These are phyloP conservation scores for Phanerochaete sordida DNA, from an alignment of 768 basidiomycete genomes.

Conservation along the genomic window DNA sequence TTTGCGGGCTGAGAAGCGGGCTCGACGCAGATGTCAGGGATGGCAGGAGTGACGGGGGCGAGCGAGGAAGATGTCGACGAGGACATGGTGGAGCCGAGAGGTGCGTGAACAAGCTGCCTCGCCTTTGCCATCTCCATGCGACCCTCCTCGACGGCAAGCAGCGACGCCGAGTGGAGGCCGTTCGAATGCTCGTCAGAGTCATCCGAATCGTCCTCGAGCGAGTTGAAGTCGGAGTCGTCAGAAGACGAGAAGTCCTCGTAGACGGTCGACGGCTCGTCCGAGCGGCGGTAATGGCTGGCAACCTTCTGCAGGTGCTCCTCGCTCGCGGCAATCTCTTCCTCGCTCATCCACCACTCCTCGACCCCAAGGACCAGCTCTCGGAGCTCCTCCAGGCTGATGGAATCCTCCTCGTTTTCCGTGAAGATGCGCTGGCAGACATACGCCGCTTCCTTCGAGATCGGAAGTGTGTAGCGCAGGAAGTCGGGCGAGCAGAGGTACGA, in stretches of 20 bases:
- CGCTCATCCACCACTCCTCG: conserved; percentile 12
- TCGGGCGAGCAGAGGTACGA: conserved; percentile 4
- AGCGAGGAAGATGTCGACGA: not conserved
- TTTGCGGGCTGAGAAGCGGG: no score
- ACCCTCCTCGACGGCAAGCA: conserved; percentile 7
- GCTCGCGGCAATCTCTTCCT: conserved; percentile 5
- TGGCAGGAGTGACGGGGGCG: not conserved
- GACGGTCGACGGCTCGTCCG: not conserved
- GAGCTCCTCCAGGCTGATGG: conserved; percentile 3
- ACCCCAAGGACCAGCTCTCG: not conserved
- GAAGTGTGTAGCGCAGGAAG: conserved; percentile 6
- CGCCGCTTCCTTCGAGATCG: conserved; percentile 12
- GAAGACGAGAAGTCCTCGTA: not conserved
- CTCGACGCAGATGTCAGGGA: no score
- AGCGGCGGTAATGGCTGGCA: not conserved
- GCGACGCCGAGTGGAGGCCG: conserved; percentile 1
- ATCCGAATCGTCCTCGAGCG: conserved; percentile 11
- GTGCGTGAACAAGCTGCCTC: not conserved
- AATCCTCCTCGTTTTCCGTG: not conserved
- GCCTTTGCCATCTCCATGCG: not conserved
- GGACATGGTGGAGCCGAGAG: not conserved
- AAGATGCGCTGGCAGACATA: conserved; percentile 9
- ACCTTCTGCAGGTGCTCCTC: not conserved
- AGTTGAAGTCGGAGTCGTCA: not conserved
- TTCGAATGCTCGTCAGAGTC: conserved; percentile 8